These are phyloP conservation scores for Chlorella ohadii DNA, from an alignment of 139 green algal genomes.

Conservation along the genomic window DNA sequence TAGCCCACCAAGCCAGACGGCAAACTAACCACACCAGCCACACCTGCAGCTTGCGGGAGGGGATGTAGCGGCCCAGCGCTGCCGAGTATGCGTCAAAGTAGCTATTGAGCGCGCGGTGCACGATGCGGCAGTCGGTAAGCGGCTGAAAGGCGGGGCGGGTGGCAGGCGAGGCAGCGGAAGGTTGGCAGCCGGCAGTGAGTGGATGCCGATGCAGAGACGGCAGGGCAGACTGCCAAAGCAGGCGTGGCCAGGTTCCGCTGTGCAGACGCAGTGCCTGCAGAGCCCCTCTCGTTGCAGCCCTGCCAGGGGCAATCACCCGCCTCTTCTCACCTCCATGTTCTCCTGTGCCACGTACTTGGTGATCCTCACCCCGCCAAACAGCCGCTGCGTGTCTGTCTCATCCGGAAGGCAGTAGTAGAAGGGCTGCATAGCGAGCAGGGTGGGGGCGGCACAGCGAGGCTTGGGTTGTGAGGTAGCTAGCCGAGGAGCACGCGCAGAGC, in stretches of 20 bases:
- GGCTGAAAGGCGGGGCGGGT: background rate
- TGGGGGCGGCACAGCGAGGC: no score
- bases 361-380: slow-evolving; percentile 45
- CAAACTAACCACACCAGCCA: background rate
- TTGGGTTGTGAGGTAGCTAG: no score
- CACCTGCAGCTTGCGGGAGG: slow-evolving; percentile 36
- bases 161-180: no score
- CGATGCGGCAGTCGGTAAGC: slow-evolving; percentile 14
- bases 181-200: no score
- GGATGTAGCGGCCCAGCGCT: slow-evolving; percentile 37
- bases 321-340: slow-evolving; percentile 36
- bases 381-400: slow-evolving; percentile 28
- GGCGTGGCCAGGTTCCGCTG: no score
- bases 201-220: no score
- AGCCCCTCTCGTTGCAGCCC: no score
- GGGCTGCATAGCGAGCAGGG: slow-evolving; percentile 15
- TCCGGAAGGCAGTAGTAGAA: slow-evolving; percentile 49
- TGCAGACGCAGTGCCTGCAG: no score
- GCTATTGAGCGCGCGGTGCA: slow-evolving; percentile 35
- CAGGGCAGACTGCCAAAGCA: no score
- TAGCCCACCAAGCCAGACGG: no score
- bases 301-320: no score
- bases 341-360: slow-evolving; percentile 48
- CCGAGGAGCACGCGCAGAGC: no score
- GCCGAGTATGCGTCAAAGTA: slow-evolving; percentile 39